Base-by-base conservation (phyloP, 2,329 filamentous ascomycete genomes). In the Thelonectria blattea region DNA sequence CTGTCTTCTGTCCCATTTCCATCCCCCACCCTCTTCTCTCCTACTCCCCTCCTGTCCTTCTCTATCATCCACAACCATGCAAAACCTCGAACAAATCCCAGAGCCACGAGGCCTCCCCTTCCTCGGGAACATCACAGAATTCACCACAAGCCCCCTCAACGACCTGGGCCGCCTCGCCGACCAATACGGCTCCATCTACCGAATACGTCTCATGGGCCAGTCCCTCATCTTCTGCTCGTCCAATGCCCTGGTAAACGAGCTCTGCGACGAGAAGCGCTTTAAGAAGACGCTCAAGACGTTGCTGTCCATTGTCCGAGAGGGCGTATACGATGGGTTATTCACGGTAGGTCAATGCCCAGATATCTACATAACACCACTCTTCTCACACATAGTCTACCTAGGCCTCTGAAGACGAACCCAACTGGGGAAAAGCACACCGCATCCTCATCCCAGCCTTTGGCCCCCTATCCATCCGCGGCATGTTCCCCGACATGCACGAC, bases 401-500 rank as follows among this genome's bases (percentile, higher is more conserved):
- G 75, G 79, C 80, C 3, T 68, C 69, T n/a, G 69, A 75, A 8
- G 80, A 81, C 3, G 84, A 86, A 65, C 78, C 81, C 56, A 87
- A 87, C 67, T 91, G 89, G 89, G 85, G 83, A 24, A 82, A 89
- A 64, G 89, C 90, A 27, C 85, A 91, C 68, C 78, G 87, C 20
- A 76, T 88, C 15, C 76, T 92, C 55, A 83, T 89, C 68, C 88
- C 89, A 0, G 88, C 88, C 2, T 91, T 92, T 71, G 89, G 89
- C 0, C 89, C 89, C 0, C 73, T 91, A 20, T 81, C 84, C 1
- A 91, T 92, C 67, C 81, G 85, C 37, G 78, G 75, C 57, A 91
- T 91, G 89, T 91, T 89, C 62, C 80, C 84, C 61, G 86, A 88
- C 68, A 89, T 89, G 86, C 81, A 88, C 63, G 89, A 91, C 65